Evolutionary conservation across 345 rosid genomes (phyloP).

Genomic region (Murraya paniculata): DNA sequence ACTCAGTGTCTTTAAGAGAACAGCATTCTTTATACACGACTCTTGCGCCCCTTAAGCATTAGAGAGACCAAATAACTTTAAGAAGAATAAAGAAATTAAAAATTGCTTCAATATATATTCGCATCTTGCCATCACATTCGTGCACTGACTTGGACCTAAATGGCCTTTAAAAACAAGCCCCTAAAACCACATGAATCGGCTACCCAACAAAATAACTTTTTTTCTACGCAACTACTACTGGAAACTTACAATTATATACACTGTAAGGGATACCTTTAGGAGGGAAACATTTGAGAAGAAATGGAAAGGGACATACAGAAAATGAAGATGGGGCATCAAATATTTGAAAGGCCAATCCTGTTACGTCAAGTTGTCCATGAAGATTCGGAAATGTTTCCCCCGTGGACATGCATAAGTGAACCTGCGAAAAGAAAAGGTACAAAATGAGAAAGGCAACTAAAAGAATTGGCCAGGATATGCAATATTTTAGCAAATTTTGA

Average conservation of each 20-base stretch:
- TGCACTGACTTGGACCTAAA: not conserved
- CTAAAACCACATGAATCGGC: conserved; percentile 1
- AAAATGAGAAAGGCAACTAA: conserved; percentile 14
- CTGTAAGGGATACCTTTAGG: conserved; percentile 11
- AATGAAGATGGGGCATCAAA: conserved; percentile 86
- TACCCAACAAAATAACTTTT: conserved; percentile 1
- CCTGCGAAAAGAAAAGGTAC: conserved; percentile 42
- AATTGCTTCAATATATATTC: conserved; percentile 3
- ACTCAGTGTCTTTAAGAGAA: not conserved
- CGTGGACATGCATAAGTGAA: conserved; percentile 89
- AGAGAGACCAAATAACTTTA: not conserved
- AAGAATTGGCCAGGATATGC: not conserved
- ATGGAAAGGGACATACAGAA: conserved; percentile 57
- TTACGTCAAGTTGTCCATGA: conserved; percentile 88
- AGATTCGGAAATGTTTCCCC: conserved; percentile 91
- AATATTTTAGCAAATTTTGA: conserved; percentile 1
- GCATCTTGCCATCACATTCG: not conserved
- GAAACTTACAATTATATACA: not conserved
- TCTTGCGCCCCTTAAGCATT: not conserved
- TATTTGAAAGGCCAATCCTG: conserved; percentile 80
- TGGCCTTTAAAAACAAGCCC: not conserved
- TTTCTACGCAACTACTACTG: not conserved
- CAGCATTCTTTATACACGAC: not conserved
- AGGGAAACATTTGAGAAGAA: conserved; percentile 18
- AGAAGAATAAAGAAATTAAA: not conserved